A percentile compares a stretch with the other conserved stretches of the same genome.
Evolutionary conservation across 129 eudicot genomes (phyloP).

Genomic region (Ambrosia trifida): DNA sequence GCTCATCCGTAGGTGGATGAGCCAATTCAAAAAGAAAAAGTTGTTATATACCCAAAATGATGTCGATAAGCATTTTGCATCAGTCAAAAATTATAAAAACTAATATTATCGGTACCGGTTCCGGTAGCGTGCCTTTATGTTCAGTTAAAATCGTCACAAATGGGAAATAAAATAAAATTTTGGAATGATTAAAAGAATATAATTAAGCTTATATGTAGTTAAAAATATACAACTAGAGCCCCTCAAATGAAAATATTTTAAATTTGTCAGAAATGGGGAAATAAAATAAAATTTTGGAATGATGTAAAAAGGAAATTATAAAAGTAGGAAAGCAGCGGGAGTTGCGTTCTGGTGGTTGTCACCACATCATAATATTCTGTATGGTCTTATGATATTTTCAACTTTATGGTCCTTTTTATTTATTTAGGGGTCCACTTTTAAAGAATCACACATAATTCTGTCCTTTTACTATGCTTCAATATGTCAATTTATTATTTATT

Average conservation of each 20-base stretch:
- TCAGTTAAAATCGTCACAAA: too few relatives aligned
- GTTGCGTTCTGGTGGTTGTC: conserved; percentile 26
- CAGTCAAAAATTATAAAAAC: too few relatives aligned
- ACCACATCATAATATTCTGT: conserved; percentile 39
- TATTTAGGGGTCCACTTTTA: conserved; percentile 20
- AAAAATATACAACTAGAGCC: conserved; percentile 9
- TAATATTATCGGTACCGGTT: too few relatives aligned
- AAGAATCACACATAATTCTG: neutral
- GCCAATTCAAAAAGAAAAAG: too few relatives aligned
- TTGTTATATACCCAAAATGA: too few relatives aligned
- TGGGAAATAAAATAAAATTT: too few relatives aligned
- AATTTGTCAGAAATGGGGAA: neutral
- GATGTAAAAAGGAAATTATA: conserved; percentile 23
- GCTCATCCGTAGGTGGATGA: too few relatives aligned
- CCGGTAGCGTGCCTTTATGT: too few relatives aligned
- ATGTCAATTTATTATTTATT: too few relatives aligned
- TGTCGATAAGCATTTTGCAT: too few relatives aligned
- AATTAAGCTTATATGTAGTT: too few relatives aligned
- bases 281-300: conserved; percentile 30
- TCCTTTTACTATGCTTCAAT: neutral
- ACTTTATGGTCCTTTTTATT: conserved; percentile 15
- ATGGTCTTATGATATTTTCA: conserved; percentile 13
- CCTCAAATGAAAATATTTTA: neutral
- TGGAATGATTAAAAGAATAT: too few relatives aligned
- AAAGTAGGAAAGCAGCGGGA: conserved; percentile 14